Evolutionary conservation across 2,329 filamentous ascomycete genomes (phyloP).

Genomic region (Exophiala bonariae): DNA sequence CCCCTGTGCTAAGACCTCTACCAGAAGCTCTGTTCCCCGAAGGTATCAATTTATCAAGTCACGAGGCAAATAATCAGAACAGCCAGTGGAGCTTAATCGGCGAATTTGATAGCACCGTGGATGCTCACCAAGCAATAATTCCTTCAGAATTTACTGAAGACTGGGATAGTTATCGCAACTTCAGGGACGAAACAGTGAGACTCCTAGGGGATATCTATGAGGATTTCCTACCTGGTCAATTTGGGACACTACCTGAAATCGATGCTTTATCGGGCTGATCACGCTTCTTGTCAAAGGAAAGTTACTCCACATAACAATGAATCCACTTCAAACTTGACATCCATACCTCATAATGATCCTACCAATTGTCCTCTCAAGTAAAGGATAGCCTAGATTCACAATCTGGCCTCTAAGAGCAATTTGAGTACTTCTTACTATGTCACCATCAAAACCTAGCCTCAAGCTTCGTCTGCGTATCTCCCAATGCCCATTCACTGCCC

Average conservation of each 20-base stretch:
- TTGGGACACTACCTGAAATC: too few species aligned
- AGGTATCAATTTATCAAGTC: background rate
- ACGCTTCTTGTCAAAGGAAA: too few species aligned
- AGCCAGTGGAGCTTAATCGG: background rate
- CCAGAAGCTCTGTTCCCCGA: background rate
- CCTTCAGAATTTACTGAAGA: background rate
- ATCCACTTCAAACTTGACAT: too few species aligned
- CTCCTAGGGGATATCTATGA: background rate
- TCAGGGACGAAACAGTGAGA: background rate
- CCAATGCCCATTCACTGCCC: constrained; percentile 71
- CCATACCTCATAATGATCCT: too few species aligned
- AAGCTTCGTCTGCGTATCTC: constrained; percentile 71
- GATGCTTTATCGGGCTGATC: too few species aligned
- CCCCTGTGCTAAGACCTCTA: too few species aligned
- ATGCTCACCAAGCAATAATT: background rate
- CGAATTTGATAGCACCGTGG: background rate
- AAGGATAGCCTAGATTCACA: too few species aligned
- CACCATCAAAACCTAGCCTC: constrained; percentile 62
- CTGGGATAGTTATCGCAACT: background rate
- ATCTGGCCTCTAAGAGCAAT: too few species aligned
- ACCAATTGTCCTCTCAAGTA: too few species aligned
- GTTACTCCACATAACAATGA: too few species aligned
- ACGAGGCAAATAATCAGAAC: background rate
- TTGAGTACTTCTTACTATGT: too few species aligned
- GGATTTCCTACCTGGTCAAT: background rate